Base-by-base conservation (phyloP, 2,329 filamentous ascomycete species). In the Penicillium olsonii region DNA sequence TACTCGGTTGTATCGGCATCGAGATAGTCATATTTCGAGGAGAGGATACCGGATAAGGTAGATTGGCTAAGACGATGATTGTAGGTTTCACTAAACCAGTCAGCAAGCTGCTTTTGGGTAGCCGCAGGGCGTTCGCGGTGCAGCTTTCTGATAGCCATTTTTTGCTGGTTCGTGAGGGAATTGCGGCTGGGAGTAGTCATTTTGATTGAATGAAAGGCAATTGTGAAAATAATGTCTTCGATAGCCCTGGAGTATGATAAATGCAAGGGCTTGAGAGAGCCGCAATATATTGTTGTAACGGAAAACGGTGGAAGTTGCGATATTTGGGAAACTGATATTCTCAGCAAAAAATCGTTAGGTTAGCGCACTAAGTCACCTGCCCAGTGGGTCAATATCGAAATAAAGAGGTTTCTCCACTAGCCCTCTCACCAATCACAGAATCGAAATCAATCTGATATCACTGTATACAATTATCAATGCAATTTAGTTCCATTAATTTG, bases 381-480 rank as follows among this genome's bases (percentile, higher is more conserved):
- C 5, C 5, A 24, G 22, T 24, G n/a, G n/a, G n/a, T n/a, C n/a
- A n/a, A n/a, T n/a, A n/a, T n/a, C n/a, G n/a, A n/a, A n/a, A n/a
- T n/a, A n/a, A n/a, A n/a, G n/a, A n/a, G n/a, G n/a, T n/a, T n/a
- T n/a, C n/a, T n/a, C n/a, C n/a, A n/a, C n/a, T n/a, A n/a, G n/a
- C n/a, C n/a, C n/a, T n/a, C n/a, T n/a, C n/a, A n/a, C n/a, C n/a
- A n/a, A n/a, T n/a, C n/a, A n/a, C n/a, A n/a, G n/a, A n/a, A n/a
- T n/a, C n/a, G n/a, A n/a, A n/a, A n/a, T n/a, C n/a, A n/a, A n/a
- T n/a, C n/a, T n/a, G n/a, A n/a, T n/a, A n/a, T 44, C 18, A 24
- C 34, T 37, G 40, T 50, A 44, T 27, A 55, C 37, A n/a, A 39
- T 45, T 15, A 53, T 50, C 37, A 50, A 42, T 52, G 45, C 46